Conservation (phyloP, 441 rosid species). For the Breynia disticha region DNA sequence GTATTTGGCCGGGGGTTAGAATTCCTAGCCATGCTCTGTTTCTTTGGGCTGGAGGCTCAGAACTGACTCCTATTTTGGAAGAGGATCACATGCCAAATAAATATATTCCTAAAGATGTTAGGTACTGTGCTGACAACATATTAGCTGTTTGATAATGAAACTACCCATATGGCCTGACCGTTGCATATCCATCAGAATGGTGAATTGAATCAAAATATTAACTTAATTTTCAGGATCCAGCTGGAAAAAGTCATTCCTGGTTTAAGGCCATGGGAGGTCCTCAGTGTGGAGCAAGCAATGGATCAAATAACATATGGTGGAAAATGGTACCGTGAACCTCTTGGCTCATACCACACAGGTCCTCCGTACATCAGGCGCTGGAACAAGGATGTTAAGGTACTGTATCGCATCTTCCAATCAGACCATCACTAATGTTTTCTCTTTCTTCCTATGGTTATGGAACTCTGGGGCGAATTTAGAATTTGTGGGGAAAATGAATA, state of each 20-base stretch:
- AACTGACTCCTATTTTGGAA: slow-evolving; percentile 60
- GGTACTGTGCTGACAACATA: slow-evolving; percentile 27
- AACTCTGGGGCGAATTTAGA: too few relatives aligned
- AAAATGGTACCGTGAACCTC: slow-evolving; percentile 84
- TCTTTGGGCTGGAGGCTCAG: slow-evolving; percentile 96
- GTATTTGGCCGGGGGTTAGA: slow-evolving; percentile 85
- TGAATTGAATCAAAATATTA: neutral
- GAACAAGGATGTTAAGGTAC: slow-evolving; percentile 56
- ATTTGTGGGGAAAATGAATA: too few relatives aligned
- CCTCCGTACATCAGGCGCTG: slow-evolving; percentile 70
- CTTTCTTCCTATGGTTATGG: neutral
- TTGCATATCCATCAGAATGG: too few relatives aligned
- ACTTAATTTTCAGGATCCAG: slow-evolving; percentile 25
- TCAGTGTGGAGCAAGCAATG: slow-evolving; percentile 91
- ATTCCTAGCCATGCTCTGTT: slow-evolving; percentile 81
- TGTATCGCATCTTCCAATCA: slow-evolving; percentile 1
- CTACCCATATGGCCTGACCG: too few relatives aligned
- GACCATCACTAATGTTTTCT: neutral
- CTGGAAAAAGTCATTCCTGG: slow-evolving; percentile 69
- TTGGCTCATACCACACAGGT: slow-evolving; percentile 61
- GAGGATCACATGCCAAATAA: slow-evolving; percentile 90
- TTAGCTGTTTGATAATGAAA: neutral
- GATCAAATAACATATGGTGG: slow-evolving; percentile 74
- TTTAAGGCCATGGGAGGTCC: slow-evolving; percentile 92
- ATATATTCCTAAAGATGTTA: slow-evolving; percentile 72